Conservation (phyloP, 2,329 filamentous ascomycete species). For the Verticillium nubilum region DNA sequence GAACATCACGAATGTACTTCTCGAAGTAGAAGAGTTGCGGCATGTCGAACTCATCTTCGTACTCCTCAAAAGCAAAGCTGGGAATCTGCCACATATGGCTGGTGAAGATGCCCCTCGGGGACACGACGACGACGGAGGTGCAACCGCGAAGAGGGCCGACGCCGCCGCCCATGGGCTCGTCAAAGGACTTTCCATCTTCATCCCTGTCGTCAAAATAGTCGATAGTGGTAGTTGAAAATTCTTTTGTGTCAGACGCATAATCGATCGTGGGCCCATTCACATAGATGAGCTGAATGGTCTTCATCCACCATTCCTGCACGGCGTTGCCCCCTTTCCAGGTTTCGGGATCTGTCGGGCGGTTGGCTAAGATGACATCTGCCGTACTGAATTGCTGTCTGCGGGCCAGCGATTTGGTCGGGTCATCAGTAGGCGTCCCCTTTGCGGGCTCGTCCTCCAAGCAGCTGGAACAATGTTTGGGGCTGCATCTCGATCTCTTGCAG, state of each 20-base stretch:
- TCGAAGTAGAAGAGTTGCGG: constrained; percentile 3
- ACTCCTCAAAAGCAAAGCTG: not conserved
- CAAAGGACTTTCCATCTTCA: not conserved
- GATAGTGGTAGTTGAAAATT: not conserved
- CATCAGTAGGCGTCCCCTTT: not conserved
- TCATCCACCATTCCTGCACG: not conserved
- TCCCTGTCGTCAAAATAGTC: not conserved
- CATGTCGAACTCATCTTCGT: not conserved
- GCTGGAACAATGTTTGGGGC: not conserved
- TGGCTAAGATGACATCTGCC: not conserved
- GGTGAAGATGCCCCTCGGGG: constrained; percentile 7
- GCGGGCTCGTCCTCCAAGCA: not conserved
- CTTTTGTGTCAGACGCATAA: not conserved
- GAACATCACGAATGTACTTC: constrained; percentile 1
- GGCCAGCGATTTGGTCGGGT: too few species aligned
- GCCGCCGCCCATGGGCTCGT: constrained; percentile 1
- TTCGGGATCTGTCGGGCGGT: not conserved
- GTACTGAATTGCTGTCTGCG: not conserved
- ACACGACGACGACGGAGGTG: constrained; percentile 5
- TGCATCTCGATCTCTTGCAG: not conserved
- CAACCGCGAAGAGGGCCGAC: constrained; percentile 12
- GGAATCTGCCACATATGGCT: constrained; percentile 13
- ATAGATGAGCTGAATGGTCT: not conserved
- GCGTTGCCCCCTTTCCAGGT: not conserved
- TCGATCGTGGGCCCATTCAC: not conserved